Evolutionary conservation across 129 eudicot genomes (phyloP).

Genomic region (Heracleum sosnowskyi): DNA sequence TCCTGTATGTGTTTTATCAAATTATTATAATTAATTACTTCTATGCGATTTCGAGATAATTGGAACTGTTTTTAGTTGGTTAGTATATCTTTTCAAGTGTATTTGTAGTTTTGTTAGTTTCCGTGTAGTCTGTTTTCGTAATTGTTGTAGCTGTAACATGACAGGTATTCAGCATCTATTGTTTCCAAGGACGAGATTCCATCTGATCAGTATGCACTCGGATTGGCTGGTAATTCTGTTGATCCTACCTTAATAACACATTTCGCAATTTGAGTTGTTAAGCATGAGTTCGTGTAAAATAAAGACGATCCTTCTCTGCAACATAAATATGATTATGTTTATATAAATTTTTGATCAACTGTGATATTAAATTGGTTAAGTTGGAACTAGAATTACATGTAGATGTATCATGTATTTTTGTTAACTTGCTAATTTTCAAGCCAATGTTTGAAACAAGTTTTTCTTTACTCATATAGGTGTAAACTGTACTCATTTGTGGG

Average conservation of each 20-base stretch:
- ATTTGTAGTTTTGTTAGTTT: not conserved
- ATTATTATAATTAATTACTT: not conserved
- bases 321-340: too few species aligned
- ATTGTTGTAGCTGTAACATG: constrained; percentile 5
- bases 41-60: not conserved
- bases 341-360: too few species aligned
- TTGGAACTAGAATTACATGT: too few species aligned
- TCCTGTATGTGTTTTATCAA: not conserved
- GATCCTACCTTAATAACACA: not conserved
- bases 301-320: not conserved
- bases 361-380: not conserved
- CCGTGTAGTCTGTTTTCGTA: not conserved
- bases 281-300: not conserved
- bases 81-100: not conserved
- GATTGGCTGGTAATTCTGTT: constrained; percentile 44
- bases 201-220: constrained; percentile 68
- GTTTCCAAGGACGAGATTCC: constrained; percentile 74
- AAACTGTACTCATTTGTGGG: not conserved
- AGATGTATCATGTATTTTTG: not conserved
- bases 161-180: constrained; percentile 80
- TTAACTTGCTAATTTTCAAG: not conserved
- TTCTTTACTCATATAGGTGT: not conserved
- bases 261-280: not conserved
- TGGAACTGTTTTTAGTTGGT: not conserved
- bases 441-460: not conserved